These are phyloP conservation scores for Suillus tomentosus DNA, from an alignment of 768 basidiomycete genomes.

Conservation along the genomic window DNA sequence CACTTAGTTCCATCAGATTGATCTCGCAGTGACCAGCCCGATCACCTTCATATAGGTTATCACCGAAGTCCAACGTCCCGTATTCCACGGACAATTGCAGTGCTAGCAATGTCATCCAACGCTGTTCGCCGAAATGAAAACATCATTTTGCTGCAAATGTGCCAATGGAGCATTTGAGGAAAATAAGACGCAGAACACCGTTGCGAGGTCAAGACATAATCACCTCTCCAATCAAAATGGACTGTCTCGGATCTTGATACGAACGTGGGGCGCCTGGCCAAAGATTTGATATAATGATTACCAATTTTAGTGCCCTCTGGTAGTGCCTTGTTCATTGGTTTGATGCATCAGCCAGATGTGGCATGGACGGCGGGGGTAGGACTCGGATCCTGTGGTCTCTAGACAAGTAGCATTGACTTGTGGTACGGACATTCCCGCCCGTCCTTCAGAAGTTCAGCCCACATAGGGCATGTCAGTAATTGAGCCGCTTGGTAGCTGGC, in stretches of 20 bases:
- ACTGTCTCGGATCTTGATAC: background rate
- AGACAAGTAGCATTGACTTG: background rate
- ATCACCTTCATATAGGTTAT: background rate
- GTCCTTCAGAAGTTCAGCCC: background rate
- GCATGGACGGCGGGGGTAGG: background rate
- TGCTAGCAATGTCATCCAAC: background rate
- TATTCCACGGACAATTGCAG: background rate
- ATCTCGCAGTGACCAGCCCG: background rate
- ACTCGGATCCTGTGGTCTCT: background rate
- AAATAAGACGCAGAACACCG: background rate
- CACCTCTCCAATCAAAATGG: background rate
- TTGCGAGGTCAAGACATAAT: background rate
- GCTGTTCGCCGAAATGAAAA: slow-evolving; percentile 2
- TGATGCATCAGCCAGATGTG: background rate
- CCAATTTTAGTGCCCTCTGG: background rate
- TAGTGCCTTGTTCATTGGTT: background rate
- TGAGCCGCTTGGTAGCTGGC: background rate
- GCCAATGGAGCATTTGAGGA: background rate
- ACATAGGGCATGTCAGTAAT: background rate
- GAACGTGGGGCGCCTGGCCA: background rate
- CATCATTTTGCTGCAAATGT: background rate
- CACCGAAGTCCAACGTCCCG: background rate
- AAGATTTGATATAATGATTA: background rate
- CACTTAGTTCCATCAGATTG: background rate
- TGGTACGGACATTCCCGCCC: background rate